A percentile compares a stretch with the other conserved stretches of the same genome.
These are phyloP conservation scores for Colletotrichum sp. DNA, from an alignment of 2,329 filamentous ascomycete species.

Conservation along the genomic window DNA sequence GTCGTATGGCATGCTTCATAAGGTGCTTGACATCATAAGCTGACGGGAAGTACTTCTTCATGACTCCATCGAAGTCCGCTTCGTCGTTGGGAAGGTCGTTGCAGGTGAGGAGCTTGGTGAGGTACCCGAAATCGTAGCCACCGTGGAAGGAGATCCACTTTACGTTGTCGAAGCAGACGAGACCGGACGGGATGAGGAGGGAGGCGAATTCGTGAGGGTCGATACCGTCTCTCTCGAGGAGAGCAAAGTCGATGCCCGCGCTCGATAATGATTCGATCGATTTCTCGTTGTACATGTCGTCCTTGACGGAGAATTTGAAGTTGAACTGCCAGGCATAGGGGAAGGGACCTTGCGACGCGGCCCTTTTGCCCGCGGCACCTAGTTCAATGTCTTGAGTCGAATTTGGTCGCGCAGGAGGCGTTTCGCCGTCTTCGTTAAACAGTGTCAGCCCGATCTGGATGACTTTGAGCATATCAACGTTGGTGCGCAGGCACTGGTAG, in stretches of 20 bases:
- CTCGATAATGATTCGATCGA: slow-evolving; percentile 91
- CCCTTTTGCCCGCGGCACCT: slow-evolving; percentile 41
- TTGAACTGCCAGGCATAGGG: slow-evolving; percentile 99
- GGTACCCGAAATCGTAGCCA: slow-evolving; percentile 96
- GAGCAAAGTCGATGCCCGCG: slow-evolving; percentile 89
- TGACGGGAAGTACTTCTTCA: slow-evolving; percentile 91
- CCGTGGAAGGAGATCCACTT: slow-evolving; percentile 98
- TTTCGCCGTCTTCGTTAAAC: slow-evolving; percentile 89
- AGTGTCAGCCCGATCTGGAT: slow-evolving; percentile 96
- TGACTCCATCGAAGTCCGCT: slow-evolving; percentile 83
- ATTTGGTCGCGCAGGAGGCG: slow-evolving; percentile 73
- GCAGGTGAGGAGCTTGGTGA: slow-evolving; percentile 91
- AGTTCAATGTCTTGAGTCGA: slow-evolving; percentile 46
- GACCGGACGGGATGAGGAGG: slow-evolving; percentile 87
- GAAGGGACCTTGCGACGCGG: slow-evolving; percentile 55
- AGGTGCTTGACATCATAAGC: slow-evolving; percentile 97
- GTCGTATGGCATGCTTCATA: slow-evolving; percentile 84
- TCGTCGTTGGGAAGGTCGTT: slow-evolving; percentile 87
- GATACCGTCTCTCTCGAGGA: slow-evolving; percentile 87
- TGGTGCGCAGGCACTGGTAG: slow-evolving; percentile 96
- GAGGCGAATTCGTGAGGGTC: slow-evolving; percentile 89
- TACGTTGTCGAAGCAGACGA: slow-evolving; percentile 86
- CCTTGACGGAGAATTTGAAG: slow-evolving; percentile 92
- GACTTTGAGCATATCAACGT: slow-evolving; percentile 96
- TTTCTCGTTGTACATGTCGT: slow-evolving; percentile 97